These are phyloP conservation scores for Crucibulum laeve DNA, from an alignment of 768 basidiomycete genomes.

Conservation along the genomic window DNA sequence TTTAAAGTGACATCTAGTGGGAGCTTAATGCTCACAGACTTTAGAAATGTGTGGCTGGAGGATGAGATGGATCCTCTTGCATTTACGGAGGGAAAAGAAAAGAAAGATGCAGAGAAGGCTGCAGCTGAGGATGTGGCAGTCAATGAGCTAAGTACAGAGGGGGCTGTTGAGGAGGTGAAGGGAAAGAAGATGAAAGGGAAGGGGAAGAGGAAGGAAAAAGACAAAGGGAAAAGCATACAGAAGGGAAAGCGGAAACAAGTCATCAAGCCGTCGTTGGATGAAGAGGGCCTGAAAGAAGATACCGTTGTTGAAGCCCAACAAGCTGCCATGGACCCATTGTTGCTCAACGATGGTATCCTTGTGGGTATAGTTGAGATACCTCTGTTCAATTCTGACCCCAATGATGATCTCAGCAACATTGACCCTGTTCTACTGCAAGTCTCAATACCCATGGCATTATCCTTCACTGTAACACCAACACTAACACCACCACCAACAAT, in stretches of 20 bases:
- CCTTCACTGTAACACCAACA: constrained; percentile 5
- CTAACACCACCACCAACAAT: constrained; percentile 24
- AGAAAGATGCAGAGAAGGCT: constrained; percentile 53
- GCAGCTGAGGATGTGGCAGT: constrained; percentile 29
- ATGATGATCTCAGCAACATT: constrained; percentile 41
- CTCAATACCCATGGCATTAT: constrained; percentile 9
- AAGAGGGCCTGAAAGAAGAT: constrained; percentile 20
- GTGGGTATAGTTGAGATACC: constrained; percentile 42
- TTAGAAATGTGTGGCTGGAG: constrained; percentile 85
- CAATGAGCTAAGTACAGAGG: constrained; percentile 20
- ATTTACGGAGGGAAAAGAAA: constrained; percentile 72
- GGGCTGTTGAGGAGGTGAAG: constrained; percentile 14
- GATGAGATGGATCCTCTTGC: constrained; percentile 92
- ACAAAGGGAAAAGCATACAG: constrained; percentile 24
- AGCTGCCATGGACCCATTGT: constrained; percentile 46
- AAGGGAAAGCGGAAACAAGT: too few relatives aligned
- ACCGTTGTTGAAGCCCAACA: constrained; percentile 14
- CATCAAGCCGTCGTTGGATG: too few relatives aligned
- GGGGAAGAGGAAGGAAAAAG: too few relatives aligned
- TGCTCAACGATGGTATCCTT: constrained; percentile 68
- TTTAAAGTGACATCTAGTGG: constrained; percentile 90
- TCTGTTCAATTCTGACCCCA: constrained; percentile 40
- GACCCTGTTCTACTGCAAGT: constrained; percentile 49
- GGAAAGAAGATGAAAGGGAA: constrained; percentile 18
- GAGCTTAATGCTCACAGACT: constrained; percentile 81